Percentiles rank a stretch among this genome's conserved stretches.
phyloP scores from a whole-genome alignment of 177 flowering plant species.

The Vitis hybrid region DNA sequence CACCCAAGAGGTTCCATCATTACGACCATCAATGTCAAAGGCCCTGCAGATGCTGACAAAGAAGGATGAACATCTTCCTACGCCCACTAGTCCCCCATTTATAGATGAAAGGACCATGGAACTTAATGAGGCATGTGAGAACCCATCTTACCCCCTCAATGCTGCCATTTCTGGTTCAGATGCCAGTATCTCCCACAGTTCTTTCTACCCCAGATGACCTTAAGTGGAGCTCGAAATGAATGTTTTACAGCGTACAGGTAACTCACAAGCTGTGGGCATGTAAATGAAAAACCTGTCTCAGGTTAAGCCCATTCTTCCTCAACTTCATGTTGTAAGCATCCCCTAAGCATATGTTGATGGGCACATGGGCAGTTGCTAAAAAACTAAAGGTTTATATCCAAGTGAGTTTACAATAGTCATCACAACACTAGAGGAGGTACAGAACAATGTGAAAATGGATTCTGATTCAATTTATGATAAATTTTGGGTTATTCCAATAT shows the following conservation, averaged over 20 bases:
- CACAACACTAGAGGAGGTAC: too few relatives aligned
- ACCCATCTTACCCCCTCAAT: slow-evolving; percentile 32
- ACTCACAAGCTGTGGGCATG: too few relatives aligned
- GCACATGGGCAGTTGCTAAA: too few relatives aligned
- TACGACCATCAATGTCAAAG: slow-evolving; percentile 80
- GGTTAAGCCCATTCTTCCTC: too few relatives aligned
- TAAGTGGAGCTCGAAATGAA: background rate
- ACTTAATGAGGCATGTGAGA: slow-evolving; percentile 41
- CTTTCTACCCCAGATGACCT: slow-evolving; percentile 63
- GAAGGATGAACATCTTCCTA: slow-evolving; percentile 54
- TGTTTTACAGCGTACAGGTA: background rate
- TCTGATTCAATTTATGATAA: too few relatives aligned
- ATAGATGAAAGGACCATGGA: slow-evolving; percentile 75
- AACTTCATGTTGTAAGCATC: too few relatives aligned
- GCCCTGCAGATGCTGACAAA: slow-evolving; percentile 60
- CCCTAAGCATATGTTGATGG: too few relatives aligned
- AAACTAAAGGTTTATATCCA: too few relatives aligned
- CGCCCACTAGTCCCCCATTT: slow-evolving; percentile 76
- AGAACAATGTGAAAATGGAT: too few relatives aligned
- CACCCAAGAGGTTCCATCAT: slow-evolving; percentile 66
- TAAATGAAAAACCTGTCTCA: too few relatives aligned
- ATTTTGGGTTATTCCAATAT: too few relatives aligned
- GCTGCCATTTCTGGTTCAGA: slow-evolving; percentile 30
- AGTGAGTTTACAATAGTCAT: too few relatives aligned
- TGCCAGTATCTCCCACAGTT: slow-evolving; percentile 51